phyloP scores from a whole-genome alignment of 148 eudicot species.

The Rhododendron mucronatum region DNA sequence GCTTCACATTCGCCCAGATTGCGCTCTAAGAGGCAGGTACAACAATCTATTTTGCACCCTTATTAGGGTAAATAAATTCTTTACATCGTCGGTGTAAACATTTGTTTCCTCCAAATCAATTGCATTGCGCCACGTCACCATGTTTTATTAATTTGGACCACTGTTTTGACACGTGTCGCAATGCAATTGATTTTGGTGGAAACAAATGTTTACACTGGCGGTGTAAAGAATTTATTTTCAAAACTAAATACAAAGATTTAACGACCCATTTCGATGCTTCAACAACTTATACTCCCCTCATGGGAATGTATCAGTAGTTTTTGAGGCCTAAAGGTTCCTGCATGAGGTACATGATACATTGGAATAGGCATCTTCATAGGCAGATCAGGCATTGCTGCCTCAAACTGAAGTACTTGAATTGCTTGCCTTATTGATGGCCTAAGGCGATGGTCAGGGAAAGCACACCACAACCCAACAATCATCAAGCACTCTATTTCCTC shows the following conservation, averaged over 20 bases:
- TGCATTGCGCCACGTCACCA: too few species aligned
- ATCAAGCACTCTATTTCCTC: conserved; percentile 38
- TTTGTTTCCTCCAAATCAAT: too few species aligned
- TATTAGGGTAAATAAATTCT: neutral
- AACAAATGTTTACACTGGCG: too few species aligned
- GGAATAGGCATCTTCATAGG: conserved; percentile 25
- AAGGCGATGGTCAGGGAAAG: conserved; percentile 33
- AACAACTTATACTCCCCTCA: neutral
- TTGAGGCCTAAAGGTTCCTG: neutral
- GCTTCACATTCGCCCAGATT: too few species aligned
- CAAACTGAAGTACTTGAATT: conserved; percentile 35
- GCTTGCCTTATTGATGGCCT: conserved; percentile 55
- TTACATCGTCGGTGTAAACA: too few species aligned
- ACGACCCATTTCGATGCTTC: neutral
- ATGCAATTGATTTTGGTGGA: too few species aligned
- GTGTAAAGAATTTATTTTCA: too few species aligned
- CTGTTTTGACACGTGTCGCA: too few species aligned
- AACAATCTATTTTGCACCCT: neutral
- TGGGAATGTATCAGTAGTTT: neutral
- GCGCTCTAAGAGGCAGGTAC: too few species aligned
- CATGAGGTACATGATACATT: conserved; percentile 12
- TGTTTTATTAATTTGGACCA: too few species aligned
- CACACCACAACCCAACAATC: conserved; percentile 56
- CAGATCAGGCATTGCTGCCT: conserved; percentile 30
- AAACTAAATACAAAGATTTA: too few species aligned